Percentiles rank a stretch among this genome's conserved stretches.
Evolutionary conservation across 208 protist species (phyloP).

Genomic region (Herpetomonas tarakana): DNA sequence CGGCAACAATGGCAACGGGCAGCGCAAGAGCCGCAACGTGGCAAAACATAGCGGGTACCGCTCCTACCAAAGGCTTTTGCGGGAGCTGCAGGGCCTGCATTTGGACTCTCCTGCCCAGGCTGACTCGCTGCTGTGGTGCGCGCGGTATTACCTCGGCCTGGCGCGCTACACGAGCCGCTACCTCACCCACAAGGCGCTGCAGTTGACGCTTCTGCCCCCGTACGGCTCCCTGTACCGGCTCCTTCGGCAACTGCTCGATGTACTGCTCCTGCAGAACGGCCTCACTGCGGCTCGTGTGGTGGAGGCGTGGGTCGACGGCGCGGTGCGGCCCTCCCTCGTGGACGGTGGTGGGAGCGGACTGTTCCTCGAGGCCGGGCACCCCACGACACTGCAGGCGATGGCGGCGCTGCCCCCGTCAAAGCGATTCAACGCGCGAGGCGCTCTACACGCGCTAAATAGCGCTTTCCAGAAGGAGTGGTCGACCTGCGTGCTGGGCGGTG

Average conservation of each 20-base stretch:
- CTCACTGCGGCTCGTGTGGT: conserved; percentile 41
- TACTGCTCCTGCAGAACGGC: conserved; percentile 66
- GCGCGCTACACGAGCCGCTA: conserved; percentile 48
- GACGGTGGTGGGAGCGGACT: conserved; percentile 13
- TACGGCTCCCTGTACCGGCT: conserved; percentile 64
- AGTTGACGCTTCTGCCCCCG: conserved; percentile 67
- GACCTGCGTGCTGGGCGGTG: conserved; percentile 29
- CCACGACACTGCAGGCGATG: background rate
- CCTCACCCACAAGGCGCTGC: conserved; percentile 80
- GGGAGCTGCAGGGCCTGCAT: background rate
- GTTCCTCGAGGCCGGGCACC: background rate
- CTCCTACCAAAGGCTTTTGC: background rate
- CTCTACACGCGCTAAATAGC: conserved; percentile 30
- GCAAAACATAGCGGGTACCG: too few relatives aligned
- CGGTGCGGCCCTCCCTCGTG: conserved; percentile 19
- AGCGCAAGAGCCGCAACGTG: background rate
- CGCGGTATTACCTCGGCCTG: conserved; percentile 58
- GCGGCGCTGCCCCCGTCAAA: conserved; percentile 15
- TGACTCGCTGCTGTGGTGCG: conserved; percentile 45
- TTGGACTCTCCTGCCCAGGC: conserved; percentile 19
- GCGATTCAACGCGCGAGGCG: conserved; percentile 14
- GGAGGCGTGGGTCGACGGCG: conserved; percentile 34
- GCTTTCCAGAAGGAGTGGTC: conserved; percentile 61
- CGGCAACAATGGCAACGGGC: background rate
- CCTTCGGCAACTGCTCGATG: conserved; percentile 50